phyloP scores from a whole-genome alignment of 768 basidiomycete genomes.

The Boletus sp. region DNA sequence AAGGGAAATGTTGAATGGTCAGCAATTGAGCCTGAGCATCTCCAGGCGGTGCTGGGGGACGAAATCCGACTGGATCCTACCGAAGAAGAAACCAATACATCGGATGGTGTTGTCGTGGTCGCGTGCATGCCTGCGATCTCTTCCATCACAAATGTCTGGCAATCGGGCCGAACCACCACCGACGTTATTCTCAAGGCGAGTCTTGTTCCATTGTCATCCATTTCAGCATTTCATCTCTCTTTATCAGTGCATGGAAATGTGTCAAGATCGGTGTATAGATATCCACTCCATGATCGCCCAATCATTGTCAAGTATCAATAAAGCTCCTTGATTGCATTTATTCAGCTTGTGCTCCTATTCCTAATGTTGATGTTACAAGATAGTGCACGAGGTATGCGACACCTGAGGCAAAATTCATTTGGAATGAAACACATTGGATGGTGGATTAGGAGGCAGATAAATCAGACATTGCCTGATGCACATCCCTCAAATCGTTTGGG shows the following conservation, averaged over 20 bases:
- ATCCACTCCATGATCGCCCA: conserved; percentile 76
- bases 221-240: not conserved
- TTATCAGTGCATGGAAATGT: conserved; percentile 63
- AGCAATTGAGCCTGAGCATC: conserved; percentile 3
- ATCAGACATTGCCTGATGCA: too few species aligned
- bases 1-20: conserved; percentile 19
- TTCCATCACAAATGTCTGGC: conserved; percentile 83
- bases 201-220: conserved; percentile 18
- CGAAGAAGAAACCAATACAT: conserved; percentile 55
- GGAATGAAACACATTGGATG: not conserved
- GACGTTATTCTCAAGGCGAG: conserved; percentile 58
- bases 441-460: not conserved
- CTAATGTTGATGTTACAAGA: not conserved
- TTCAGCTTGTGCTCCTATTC: not conserved
- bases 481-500: not conserved
- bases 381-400: not conserved
- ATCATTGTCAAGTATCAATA: conserved; percentile 45
- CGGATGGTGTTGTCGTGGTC: conserved; percentile 69
- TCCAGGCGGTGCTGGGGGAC: conserved; percentile 53
- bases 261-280: conserved; percentile 68
- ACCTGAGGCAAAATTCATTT: not conserved
- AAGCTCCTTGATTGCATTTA: conserved; percentile 6
- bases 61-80: conserved; percentile 82
- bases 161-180: conserved; percentile 65
- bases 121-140: conserved; percentile 88